Evolutionary conservation across 257 asterid genomes (phyloP).

Genomic region (Jaltomata sinuosa): DNA sequence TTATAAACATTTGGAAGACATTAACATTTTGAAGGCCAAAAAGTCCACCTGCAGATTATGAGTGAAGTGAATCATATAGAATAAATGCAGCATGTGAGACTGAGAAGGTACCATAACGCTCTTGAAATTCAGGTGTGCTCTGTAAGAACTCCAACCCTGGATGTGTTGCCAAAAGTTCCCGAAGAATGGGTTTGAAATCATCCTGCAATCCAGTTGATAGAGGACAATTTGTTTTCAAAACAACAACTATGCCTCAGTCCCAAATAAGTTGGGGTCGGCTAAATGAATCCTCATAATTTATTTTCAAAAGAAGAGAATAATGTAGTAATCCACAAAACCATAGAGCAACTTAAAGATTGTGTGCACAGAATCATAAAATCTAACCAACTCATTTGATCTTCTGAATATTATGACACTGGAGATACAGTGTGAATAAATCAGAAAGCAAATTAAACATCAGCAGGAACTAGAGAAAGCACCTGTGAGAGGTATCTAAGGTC

Average conservation of each 20-base stretch:
- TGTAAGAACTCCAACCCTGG: slow-evolving; percentile 98
- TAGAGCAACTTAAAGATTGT: neutral
- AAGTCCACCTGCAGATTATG: neutral
- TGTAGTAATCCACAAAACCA: neutral
- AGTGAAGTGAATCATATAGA: neutral
- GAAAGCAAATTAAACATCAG: neutral
- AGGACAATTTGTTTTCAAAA: neutral
- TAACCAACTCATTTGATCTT: neutral
- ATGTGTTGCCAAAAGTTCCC: slow-evolving; percentile 93
- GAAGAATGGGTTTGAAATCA: slow-evolving; percentile 91
- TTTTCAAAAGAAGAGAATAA: neutral
- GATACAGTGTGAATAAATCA: neutral
- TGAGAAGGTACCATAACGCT: slow-evolving; percentile 77
- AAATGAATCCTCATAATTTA: neutral
- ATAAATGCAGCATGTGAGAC: neutral
- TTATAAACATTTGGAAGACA: neutral
- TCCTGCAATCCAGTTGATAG: slow-evolving; percentile 33
- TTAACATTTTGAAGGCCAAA: neutral
- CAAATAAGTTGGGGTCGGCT: neutral
- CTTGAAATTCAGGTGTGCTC: slow-evolving; percentile 99
- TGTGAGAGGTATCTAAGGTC: slow-evolving; percentile 62
- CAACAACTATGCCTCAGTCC: neutral
- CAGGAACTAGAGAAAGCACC: slow-evolving; percentile 29
- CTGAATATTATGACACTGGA: neutral
- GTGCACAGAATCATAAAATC: neutral